Evolutionary conservation across 805 yeast genomes (phyloP), one percentile per base, ranked within the genome.

Genomic region (Saccharomyces eubayanus): DNA sequence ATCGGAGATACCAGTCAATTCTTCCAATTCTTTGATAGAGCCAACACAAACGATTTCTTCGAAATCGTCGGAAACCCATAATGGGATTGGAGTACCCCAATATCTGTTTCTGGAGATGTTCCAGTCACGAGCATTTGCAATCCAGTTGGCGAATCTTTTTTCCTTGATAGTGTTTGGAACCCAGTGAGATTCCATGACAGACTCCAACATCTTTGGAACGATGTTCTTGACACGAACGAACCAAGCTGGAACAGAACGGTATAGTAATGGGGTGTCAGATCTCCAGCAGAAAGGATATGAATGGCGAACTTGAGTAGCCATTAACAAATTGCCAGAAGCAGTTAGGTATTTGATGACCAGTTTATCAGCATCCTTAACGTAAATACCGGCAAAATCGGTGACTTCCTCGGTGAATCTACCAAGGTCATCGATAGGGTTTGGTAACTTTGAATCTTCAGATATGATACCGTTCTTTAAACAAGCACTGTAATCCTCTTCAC

Each of bases 231-330:
- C 87, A 69, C 96, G 85, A 56, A 94, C 94, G 66, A 94, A 94
- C 99, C 99, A 94, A 31, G 98, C 92, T 51, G 99, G 99, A 61
- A 94, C 97, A 41, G 97, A 85, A 76, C 96, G 84, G 78, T 94
- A 94, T 61, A 94, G 73, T 70, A 94, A 82, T 52, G 99, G 99
- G 30, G 99, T 94, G 70, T 94, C 99, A 2, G 98, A 92, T 81
- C 99, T 87, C 99, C 99, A 94, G 77, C 99, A 94, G 86, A 94
- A 94, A 65, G 99, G 99, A 74, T 94, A 94, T 72, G 96, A 86
- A 79, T 94, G 99, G 75, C 84, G 84, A 61, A 91, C 79, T 77
- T 94, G 98, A 46, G 89, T 76, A 54, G 84, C 85, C 46, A 83
- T 80, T 59, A 94, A 76, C 40, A 94, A 62, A 60, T 85, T 80